Percentiles rank a stretch among this genome's conserved stretches.
Conservation (phyloP, 257 asterid genomes). For the Penstemon barbatus region DNA sequence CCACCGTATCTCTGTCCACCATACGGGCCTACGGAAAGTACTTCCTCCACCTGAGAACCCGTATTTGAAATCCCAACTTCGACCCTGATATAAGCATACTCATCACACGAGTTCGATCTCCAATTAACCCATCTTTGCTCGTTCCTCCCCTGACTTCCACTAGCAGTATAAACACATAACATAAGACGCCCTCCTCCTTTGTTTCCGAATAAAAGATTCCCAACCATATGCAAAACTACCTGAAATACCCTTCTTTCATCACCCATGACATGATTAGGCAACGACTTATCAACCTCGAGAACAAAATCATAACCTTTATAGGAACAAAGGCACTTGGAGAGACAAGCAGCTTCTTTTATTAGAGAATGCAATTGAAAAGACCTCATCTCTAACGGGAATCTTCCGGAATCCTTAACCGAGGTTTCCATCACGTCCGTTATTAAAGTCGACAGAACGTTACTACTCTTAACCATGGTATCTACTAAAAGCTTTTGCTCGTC, state of each 20-base stretch:
- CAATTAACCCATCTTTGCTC: conserved; percentile 66
- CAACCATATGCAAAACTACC: conserved; percentile 83
- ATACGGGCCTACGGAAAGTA: conserved; percentile 25
- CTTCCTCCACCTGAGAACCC: conserved; percentile 35
- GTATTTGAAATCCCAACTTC: conserved; percentile 55
- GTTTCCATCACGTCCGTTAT: conserved; percentile 75
- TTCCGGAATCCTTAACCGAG: conserved; percentile 56
- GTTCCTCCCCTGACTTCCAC: conserved; percentile 55
- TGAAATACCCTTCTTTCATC: conserved; percentile 88
- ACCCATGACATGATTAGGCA: conserved; percentile 85
- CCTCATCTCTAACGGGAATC: conserved; percentile 62
- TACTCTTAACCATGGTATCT: conserved; percentile 69
- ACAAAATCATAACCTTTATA: conserved; percentile 58
- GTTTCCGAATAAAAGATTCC: conserved; percentile 61
- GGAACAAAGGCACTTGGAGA: conserved; percentile 73
- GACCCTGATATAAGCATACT: conserved; percentile 47
- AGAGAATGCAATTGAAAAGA: conserved; percentile 63
- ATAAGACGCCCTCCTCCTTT: conserved; percentile 58
- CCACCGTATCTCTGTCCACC: conserved; percentile 40
- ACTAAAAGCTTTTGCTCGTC: conserved; percentile 65
- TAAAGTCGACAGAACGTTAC: conserved; percentile 69
- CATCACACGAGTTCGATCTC: conserved; percentile 63
- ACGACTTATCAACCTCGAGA: conserved; percentile 65
- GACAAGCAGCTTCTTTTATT: conserved; percentile 81
- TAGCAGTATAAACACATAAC: conserved; percentile 51